Evolutionary conservation across 768 basidiomycete species (phyloP).

Genomic region (Lactarius evosmus): DNA sequence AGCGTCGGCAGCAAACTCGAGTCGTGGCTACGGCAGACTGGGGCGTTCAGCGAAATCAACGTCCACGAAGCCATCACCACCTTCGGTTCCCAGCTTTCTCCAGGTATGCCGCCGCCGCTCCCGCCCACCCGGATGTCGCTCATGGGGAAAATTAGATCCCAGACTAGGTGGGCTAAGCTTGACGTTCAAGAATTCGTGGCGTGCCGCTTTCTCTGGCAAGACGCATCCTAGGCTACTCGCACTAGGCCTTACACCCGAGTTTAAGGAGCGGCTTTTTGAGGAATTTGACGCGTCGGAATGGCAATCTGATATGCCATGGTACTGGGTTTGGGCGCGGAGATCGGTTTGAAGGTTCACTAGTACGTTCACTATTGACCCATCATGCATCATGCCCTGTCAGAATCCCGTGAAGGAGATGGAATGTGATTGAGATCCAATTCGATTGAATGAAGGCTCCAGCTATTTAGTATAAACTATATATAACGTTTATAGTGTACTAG

Average conservation of each 20-base stretch:
- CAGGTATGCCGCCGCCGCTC: neutral
- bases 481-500: too few relatives aligned
- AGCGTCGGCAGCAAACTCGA: neutral
- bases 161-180: neutral
- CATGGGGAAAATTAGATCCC: neutral
- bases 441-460: too few relatives aligned
- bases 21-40: conserved; percentile 6
- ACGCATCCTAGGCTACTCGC: neutral
- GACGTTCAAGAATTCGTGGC: neutral
- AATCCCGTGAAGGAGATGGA: too few relatives aligned
- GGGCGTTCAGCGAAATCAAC: conserved; percentile 16
- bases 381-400: too few relatives aligned
- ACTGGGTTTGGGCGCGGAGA: conserved; percentile 14
- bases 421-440: too few relatives aligned
- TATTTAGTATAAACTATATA: too few relatives aligned
- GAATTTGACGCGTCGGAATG: conserved; percentile 11
- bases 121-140: neutral
- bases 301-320: neutral
- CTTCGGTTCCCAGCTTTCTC: neutral
- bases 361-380: too few relatives aligned
- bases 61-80: conserved; percentile 11
- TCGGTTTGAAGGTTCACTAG: neutral
- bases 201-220: conserved; percentile 1
- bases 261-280: conserved; percentile 1
- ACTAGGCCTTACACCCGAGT: conserved; percentile 12